Evolutionary conservation across 129 eudicot genomes (phyloP), one percentile per base, ranked within the genome.

Genomic region (Chrysanthemum makinoi): DNA sequence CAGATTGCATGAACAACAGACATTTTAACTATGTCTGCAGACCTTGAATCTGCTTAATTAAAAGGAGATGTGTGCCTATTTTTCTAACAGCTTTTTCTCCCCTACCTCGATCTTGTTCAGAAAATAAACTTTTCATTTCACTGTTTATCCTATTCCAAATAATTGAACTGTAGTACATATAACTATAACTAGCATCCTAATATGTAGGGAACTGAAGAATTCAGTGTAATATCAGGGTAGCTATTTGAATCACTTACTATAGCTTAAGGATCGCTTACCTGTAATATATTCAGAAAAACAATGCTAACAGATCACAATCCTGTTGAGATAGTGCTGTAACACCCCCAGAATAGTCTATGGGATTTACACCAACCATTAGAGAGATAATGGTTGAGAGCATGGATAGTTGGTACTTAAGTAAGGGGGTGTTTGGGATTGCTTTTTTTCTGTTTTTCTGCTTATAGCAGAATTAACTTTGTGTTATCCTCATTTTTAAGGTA

Each of bases 161-260:
- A 43, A 15, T 11, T 0, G 17, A 35, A 16, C 16, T 30, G 17
- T 33, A 43, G 24, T 17, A 63, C 19, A 55, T 55, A 63, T 13
- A 35, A 17, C 69, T 9, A 64, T 39, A 64, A 64, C 68, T 63
- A 35, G 28, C 28, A 16, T 6, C 68, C 68, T 62, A 62, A 61
- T 28, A 61, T 28, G 68, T 62, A 39, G 46, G 46, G 46, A 39
- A 39, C 46, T 33, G 24, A 39, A 64, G 68, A 35, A 39, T 35
- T 14, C 26, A 64, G 30, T 16, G 69, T 16, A 16, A 64, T 39
- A 17, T 39, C 46, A 39, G 46, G 9, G 46, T 39, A 39, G 61
- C 61, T 17, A 16, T 64, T 33, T 39, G 52, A 64, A 64, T 49
- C 69, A 15, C 52, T 8, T 46, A 19, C 52, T 64, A 17, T 50